Evolutionary conservation across 352 stramenopile genomes (phyloP), one percentile per base, ranked within the genome.

Genomic region (Phytophthora hybrid): DNA sequence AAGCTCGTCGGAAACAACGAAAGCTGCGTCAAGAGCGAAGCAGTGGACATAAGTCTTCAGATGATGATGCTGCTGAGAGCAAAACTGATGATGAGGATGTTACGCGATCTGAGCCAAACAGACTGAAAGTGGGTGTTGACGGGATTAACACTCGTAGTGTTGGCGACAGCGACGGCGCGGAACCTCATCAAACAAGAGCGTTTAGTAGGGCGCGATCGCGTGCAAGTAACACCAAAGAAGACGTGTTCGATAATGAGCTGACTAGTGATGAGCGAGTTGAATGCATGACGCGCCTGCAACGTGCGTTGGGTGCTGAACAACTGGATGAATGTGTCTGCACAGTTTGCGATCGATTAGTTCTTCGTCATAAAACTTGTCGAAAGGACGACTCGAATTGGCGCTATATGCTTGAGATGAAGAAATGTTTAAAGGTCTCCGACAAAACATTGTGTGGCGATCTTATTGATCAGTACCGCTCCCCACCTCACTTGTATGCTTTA

Each of bases 241-340:
- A 29, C 26, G 26, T 4, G 26, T 39, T 59, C 26, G 54, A 46
- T 18, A 23, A 44, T 18, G 13, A 59, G 19, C 8, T 58, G 9
- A 1, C 5, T 58, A 7, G 10, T 11, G 21, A 4, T 0, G 52
- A 58, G 21, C 54, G 54, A 26, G 11, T 18, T 3, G 9, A 34
- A 34, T 16, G 4, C 21, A 26, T 55, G 49, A 1, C 3, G 9
- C 18, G 47, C 3, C 47, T 55, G 9, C 47, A 29, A 19, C 5
- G 7, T 18, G 3, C 5, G 5, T 16, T 55, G n/a, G 56, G 56
- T 10, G 56, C 56, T 37, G 56, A 39, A 8, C 5, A 37, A 3
- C 37, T 37, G 2, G 56, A 53, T 34, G 34, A 63, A 53, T 63
- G 56, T 63, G 56, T 65, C 13, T 64, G 44, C 46, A 18, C 23